These are phyloP conservation scores for Trichomonas gallinae DNA, from an alignment of 208 protist species.

Conservation along the genomic window DNA sequence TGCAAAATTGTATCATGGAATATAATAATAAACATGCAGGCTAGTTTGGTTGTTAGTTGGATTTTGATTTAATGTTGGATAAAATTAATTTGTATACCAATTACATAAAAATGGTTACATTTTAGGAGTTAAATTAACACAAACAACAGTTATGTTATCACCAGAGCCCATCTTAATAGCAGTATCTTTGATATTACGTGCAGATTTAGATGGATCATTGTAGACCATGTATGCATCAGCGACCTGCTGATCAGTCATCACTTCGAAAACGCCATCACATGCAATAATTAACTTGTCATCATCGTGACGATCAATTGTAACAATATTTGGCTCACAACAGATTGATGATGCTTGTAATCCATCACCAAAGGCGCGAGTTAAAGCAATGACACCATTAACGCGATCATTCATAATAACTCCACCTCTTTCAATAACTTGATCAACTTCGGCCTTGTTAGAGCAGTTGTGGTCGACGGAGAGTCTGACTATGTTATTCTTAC, in stretches of 20 bases:
- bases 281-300: not conserved
- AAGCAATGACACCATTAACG: not conserved
- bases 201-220: not conserved
- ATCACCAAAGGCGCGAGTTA: not conserved
- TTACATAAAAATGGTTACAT: not conserved
- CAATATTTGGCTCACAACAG: not conserved
- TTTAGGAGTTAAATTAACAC: not conserved
- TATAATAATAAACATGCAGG: too few relatives aligned
- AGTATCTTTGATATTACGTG: not conserved
- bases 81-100: too few relatives aligned
- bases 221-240: not conserved
- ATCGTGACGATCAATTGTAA: not conserved
- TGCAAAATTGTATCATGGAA: too few relatives aligned
- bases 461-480: not conserved
- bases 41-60: too few relatives aligned
- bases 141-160: not conserved
- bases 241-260: not conserved
- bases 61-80: too few relatives aligned
- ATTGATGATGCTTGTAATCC: not conserved
- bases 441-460: not conserved
- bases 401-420: not conserved
- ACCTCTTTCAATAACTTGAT: not conserved
- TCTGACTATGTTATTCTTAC: not conserved
- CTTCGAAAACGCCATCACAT: not conserved
- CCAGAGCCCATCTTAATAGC: not conserved